Evolutionary conservation across 805 yeast genomes (phyloP).

Genomic region (Candida michaelii): DNA sequence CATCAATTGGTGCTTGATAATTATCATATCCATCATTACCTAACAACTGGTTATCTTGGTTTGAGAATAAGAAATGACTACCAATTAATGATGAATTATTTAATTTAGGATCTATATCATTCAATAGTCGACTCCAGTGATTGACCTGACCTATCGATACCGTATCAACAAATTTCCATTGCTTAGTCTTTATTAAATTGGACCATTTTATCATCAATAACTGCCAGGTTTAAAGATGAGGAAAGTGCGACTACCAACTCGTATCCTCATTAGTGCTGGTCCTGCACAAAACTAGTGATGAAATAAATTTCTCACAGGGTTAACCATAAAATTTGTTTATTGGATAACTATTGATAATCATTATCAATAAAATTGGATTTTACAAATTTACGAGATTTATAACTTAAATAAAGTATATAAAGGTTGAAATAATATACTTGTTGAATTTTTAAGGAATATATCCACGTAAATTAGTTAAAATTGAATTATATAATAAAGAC

Average conservation of each 20-base stretch:
- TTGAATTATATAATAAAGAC: no score
- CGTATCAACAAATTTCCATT: slow-evolving; percentile 23
- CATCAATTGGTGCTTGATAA: slow-evolving; percentile 61
- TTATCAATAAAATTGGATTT: background rate
- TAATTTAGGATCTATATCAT: background rate
- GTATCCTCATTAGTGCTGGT: background rate
- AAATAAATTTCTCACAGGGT: slow-evolving; percentile 8
- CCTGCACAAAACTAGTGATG: slow-evolving; percentile 6
- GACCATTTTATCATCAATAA: slow-evolving; percentile 19
- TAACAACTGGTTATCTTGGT: slow-evolving; percentile 50
- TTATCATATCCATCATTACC: slow-evolving; percentile 80
- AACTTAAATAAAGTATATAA: background rate
- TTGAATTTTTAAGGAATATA: no score
- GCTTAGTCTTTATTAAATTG: slow-evolving; percentile 15
- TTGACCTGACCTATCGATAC: slow-evolving; percentile 20
- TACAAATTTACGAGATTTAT: background rate
- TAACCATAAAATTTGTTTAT: slow-evolving; percentile 4
- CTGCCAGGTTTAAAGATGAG: no score
- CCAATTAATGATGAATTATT: slow-evolving; percentile 32
- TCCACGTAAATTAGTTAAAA: no score
- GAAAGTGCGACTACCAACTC: background rate
- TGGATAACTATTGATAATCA: background rate
- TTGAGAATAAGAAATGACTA: slow-evolving; percentile 66
- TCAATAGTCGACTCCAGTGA: slow-evolving; percentile 19
- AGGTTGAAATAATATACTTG: no score